Conservation (phyloP, 768 basidiomycete species). For the Symmetrospora coprosmae region DNA sequence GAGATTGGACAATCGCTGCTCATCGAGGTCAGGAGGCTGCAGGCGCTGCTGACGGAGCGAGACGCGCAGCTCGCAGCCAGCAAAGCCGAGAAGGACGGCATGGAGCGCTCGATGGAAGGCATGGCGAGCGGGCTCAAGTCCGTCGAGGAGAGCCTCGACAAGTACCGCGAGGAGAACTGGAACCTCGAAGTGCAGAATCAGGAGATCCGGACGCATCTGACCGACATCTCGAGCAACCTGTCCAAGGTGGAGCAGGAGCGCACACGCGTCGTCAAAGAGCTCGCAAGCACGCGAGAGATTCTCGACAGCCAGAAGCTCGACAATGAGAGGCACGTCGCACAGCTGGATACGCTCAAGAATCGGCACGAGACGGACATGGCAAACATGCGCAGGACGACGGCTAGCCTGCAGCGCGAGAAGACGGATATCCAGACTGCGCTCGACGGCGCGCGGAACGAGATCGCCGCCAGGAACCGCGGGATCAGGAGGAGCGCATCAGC, state of each 20-base stretch:
- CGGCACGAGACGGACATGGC: slow-evolving; percentile 95
- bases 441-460: slow-evolving; percentile 60
- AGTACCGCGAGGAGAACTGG: slow-evolving; percentile 98
- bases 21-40: slow-evolving; percentile 78
- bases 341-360: slow-evolving; percentile 59
- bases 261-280: slow-evolving; percentile 60
- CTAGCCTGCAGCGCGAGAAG: slow-evolving; percentile 79
- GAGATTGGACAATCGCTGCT: slow-evolving; percentile 89
- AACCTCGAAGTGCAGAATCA: slow-evolving; percentile 88
- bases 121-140: slow-evolving; percentile 58
- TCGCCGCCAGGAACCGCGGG: slow-evolving; percentile 46
- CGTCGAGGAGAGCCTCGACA: slow-evolving; percentile 73
- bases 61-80: slow-evolving; percentile 84
- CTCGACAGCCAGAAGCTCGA: slow-evolving; percentile 79
- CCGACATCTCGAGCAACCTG: slow-evolving; percentile 51
- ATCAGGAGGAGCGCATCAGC: slow-evolving; percentile 38
- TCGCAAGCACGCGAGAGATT: slow-evolving; percentile 57
- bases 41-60: slow-evolving; percentile 75
- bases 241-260: slow-evolving; percentile 67
- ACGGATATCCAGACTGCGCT: slow-evolving; percentile 70
- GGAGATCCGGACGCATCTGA: slow-evolving; percentile 59
- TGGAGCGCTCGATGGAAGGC: slow-evolving; percentile 62
- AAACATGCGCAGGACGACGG: slow-evolving; percentile 70
- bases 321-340: slow-evolving; percentile 51
- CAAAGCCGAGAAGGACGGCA: slow-evolving; percentile 80